phyloP scores from a whole-genome alignment of 495 filamentous ascomycete species.

The Xylaria flabelliformis region DNA sequence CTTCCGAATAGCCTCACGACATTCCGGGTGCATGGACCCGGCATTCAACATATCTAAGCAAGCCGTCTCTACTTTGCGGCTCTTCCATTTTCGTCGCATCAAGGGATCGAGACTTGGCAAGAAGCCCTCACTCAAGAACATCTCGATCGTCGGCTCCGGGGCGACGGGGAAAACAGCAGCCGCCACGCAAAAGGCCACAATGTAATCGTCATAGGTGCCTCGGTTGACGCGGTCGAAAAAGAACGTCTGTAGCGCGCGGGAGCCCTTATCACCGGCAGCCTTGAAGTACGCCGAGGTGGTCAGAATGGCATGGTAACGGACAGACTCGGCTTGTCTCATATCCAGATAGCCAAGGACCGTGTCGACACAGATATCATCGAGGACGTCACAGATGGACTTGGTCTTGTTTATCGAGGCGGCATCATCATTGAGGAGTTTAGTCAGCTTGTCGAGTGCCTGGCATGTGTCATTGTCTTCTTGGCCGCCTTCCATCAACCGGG shows the following conservation, averaged over 20 bases:
- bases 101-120: slow-evolving; percentile 70
- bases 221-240: slow-evolving; percentile 59
- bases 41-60: slow-evolving; percentile 87
- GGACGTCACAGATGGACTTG: slow-evolving; percentile 62
- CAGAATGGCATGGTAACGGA: slow-evolving; percentile 76
- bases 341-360: slow-evolving; percentile 80
- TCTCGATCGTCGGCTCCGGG: slow-evolving; percentile 67
- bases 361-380: slow-evolving; percentile 81
- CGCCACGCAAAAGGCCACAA: slow-evolving; percentile 86
- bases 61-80: slow-evolving; percentile 77
- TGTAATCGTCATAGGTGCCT: slow-evolving; percentile 64
- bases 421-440: slow-evolving; percentile 56
- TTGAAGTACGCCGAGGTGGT: slow-evolving; percentile 82
- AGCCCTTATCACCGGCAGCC: slow-evolving; percentile 70
- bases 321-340: slow-evolving; percentile 68
- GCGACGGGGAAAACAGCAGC: slow-evolving; percentile 85
- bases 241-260: slow-evolving; percentile 68
- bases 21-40: slow-evolving; percentile 80
- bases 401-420: slow-evolving; percentile 43
- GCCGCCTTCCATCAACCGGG: slow-evolving; percentile 62
- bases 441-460: slow-evolving; percentile 53
- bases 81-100: slow-evolving; percentile 75
- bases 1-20: slow-evolving; percentile 78
- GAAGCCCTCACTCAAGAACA: slow-evolving; percentile 89
- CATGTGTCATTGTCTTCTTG: slow-evolving; percentile 62